Evolutionary conservation across 2,329 filamentous ascomycete species (phyloP).

Genomic region (Penicillium palitans): DNA sequence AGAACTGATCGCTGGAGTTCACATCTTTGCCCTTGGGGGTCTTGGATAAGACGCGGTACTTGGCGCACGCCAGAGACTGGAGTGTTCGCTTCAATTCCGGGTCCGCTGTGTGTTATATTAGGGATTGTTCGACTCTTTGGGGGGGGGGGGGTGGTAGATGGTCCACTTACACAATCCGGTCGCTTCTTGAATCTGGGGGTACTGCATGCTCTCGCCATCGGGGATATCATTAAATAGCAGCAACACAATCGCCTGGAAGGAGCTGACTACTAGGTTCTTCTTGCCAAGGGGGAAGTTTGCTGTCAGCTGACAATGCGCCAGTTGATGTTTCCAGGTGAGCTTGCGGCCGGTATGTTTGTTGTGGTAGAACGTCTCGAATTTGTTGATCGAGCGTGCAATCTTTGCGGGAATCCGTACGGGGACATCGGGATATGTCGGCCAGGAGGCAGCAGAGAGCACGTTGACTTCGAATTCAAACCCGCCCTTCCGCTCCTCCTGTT

Average conservation of each 20-base stretch:
- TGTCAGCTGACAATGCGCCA: conserved; percentile 86
- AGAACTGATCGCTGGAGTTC: conserved; percentile 75
- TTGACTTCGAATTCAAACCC: conserved; percentile 66
- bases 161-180: conserved; percentile 66
- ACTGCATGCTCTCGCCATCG: conserved; percentile 65
- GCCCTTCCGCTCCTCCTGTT: conserved; percentile 62
- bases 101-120: conserved; percentile 54
- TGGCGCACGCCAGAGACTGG: conserved; percentile 91
- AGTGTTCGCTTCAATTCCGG: conserved; percentile 83
- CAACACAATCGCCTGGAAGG: conserved; percentile 88
- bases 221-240: conserved; percentile 79
- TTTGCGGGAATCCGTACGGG: conserved; percentile 72
- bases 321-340: conserved; percentile 85
- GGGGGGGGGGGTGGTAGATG: background rate
- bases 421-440: conserved; percentile 86
- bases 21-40: conserved; percentile 83
- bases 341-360: conserved; percentile 84
- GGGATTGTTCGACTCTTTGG: background rate
- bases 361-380: conserved; percentile 84
- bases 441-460: conserved; percentile 86
- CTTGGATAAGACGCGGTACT: conserved; percentile 79
- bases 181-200: conserved; percentile 70
- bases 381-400: conserved; percentile 72
- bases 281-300: conserved; percentile 75
- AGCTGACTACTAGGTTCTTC: conserved; percentile 88